Base-by-base conservation (phyloP, 164 flowering plant species). In the Stephania yunnanensis region DNA sequence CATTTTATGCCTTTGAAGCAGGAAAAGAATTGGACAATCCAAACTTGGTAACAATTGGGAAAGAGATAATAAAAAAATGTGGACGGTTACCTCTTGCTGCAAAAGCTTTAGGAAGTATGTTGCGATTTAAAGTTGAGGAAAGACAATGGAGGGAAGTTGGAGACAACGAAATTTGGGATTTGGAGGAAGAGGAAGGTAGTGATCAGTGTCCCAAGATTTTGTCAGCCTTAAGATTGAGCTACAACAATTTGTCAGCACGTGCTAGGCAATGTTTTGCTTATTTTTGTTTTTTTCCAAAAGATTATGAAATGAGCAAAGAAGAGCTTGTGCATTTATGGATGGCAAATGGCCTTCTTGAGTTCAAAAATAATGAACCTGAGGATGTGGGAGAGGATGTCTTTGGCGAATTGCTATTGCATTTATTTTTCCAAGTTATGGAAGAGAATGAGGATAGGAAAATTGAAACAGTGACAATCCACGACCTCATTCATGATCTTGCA, bases 221-320 rank as follows among this genome's bases (percentile, higher is more conserved):
- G 22, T 81, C 83, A 2, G 79, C 75, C 31, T 71, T 81, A 44
- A 55, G 64, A 50, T 19, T 81, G 30, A 78, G 81, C n/a, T 73
- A 78, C 50, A 20, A 73, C 10, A 66, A 76, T 44, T 48, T 78
- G 6, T 81, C 81, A 1, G 77, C 42, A 36, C 42, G 42, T 36
- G 42, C 42, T 0, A 36, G 42, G 9, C 53, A 48, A 12, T 48
- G 8, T 20, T 78, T 81, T 71, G 72, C 73, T 6, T 81, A 69
- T 70, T 81, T 81, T 68, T 78, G 73, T 1, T 20, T 81, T 11
- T 81, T 78, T 70, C 81, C 81, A 0, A 81, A 78, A 63, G 73
- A 73, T 17, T 46, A 66, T 45, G 31, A 25, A 7, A 71, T 78
- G 53, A n/a, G 20, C 12, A 75, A 75, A 68, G 74, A 75, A 44